phyloP scores from a whole-genome alignment of 208 protist species.

The Trypanosomatidae sp. region DNA sequence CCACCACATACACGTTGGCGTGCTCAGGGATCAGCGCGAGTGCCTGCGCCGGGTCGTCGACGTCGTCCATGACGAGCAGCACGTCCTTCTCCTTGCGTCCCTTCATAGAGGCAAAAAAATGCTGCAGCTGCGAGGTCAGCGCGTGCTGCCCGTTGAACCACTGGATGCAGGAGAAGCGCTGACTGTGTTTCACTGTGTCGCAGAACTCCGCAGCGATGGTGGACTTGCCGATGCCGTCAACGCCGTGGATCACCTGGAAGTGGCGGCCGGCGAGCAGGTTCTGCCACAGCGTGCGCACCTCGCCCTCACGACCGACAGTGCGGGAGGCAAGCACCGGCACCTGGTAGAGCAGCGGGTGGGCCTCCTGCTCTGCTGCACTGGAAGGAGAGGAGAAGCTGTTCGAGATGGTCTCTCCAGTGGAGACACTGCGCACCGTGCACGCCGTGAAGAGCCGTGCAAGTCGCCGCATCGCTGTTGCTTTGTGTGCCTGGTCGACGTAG shows the following conservation, averaged over 20 bases:
- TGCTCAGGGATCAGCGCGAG: slow-evolving; percentile 53
- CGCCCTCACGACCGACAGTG: slow-evolving; percentile 59
- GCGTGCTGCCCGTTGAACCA: slow-evolving; percentile 69
- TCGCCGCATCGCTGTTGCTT: no score
- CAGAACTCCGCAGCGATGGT: slow-evolving; percentile 83
- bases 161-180: slow-evolving; percentile 86
- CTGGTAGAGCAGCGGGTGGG: slow-evolving; percentile 71
- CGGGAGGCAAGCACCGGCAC: slow-evolving; percentile 52
- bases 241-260: slow-evolving; percentile 64
- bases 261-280: slow-evolving; percentile 64
- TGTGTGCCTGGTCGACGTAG: no score
- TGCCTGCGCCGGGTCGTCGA: slow-evolving; percentile 25
- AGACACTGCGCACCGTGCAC: not conserved
- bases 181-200: slow-evolving; percentile 60
- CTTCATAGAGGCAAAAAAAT: slow-evolving; percentile 78
- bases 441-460: slow-evolving; percentile 8
- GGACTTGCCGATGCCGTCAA: slow-evolving; percentile 88
- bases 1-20: slow-evolving; percentile 60
- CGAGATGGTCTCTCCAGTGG: slow-evolving; percentile 16
- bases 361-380: slow-evolving; percentile 11
- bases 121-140: slow-evolving; percentile 35
- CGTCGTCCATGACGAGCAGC: slow-evolving; percentile 83
- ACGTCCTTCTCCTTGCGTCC: slow-evolving; percentile 77
- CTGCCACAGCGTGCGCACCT: slow-evolving; percentile 82
- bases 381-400: slow-evolving; percentile 15